phyloP scores from a whole-genome alignment of 2,329 filamentous ascomycete species.

The Septoria petroselini region DNA sequence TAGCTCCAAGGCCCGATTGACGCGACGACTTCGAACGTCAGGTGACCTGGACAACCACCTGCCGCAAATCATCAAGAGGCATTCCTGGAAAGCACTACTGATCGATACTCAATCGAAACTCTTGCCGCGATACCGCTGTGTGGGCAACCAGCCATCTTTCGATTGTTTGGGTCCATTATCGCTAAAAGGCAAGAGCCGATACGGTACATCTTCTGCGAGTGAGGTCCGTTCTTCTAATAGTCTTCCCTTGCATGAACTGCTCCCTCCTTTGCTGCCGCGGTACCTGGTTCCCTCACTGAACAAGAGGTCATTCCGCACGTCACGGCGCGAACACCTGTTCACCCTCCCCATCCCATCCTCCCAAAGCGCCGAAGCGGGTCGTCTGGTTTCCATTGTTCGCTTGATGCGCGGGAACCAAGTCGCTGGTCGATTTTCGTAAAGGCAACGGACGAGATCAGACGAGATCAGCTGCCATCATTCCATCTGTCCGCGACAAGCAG shows the following conservation, averaged over 20 bases:
- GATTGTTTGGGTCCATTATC: conserved; percentile 22
- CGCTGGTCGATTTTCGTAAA: conserved; percentile 18
- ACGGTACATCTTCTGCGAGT: conserved; percentile 25
- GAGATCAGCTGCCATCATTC: conserved; percentile 21
- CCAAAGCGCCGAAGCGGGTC: conserved; percentile 19
- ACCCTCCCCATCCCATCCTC: conserved; percentile 20
- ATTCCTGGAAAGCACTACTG: conserved; percentile 22
- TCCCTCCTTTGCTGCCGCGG: conserved; percentile 23
- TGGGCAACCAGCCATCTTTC: conserved; percentile 26
- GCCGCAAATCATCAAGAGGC: conserved; percentile 16
- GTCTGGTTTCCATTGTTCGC: conserved; percentile 18
- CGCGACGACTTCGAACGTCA: conserved; percentile 24
- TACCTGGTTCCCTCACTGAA: conserved; percentile 25
- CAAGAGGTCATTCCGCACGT: conserved; percentile 25
- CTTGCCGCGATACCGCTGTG: conserved; percentile 24
- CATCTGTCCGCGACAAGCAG: conserved; percentile 28
- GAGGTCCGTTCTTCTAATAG: conserved; percentile 27
- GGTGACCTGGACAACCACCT: conserved; percentile 20
- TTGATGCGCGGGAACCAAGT: conserved; percentile 20
- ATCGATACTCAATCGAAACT: conserved; percentile 22
- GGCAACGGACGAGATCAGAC: too few relatives aligned
- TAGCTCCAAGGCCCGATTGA: conserved; percentile 21
- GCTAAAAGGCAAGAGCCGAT: conserved; percentile 24
- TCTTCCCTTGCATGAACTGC: conserved; percentile 28
- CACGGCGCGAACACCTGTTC: conserved; percentile 25